Evolutionary conservation across 192 early-diverging fungal genomes (phyloP).

Genomic region (Globomyces pollinis-pini): DNA sequence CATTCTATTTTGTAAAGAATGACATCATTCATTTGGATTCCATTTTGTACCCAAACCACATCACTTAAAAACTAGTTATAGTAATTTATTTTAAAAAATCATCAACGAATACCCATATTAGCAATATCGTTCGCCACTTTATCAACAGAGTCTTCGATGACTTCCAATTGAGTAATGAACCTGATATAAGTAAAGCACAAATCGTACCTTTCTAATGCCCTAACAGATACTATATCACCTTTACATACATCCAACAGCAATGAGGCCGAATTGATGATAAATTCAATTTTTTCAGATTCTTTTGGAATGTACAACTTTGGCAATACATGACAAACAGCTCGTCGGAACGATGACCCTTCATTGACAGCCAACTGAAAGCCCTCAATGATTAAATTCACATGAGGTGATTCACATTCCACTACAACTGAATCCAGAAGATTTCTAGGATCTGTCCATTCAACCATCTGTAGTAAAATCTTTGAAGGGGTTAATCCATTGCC

Average conservation of each 20-base stretch:
- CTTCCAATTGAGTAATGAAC: no score
- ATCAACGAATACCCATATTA: no score
- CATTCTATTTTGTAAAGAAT: no score
- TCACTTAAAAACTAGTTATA: no score
- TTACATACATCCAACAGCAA: background rate
- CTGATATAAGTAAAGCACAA: no score
- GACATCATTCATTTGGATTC: no score
- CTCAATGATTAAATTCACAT: background rate
- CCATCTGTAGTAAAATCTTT: background rate
- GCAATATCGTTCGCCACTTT: no score
- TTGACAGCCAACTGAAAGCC: background rate
- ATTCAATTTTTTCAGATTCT: background rate
- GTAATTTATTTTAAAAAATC: no score
- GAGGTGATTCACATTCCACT: background rate
- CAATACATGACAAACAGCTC: constrained; percentile 3
- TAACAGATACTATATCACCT: background rate
- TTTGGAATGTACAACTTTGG: background rate
- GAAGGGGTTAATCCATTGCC: background rate
- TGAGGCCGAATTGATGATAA: no score
- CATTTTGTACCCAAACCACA: no score
- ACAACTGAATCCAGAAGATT: background rate
- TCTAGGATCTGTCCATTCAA: background rate
- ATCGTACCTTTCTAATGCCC: constrained; percentile 1
- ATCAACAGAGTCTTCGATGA: no score
- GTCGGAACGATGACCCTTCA: background rate